phyloP scores from a whole-genome alignment of 1,139 yeast genomes.

The Taiozyma onychis region DNA sequence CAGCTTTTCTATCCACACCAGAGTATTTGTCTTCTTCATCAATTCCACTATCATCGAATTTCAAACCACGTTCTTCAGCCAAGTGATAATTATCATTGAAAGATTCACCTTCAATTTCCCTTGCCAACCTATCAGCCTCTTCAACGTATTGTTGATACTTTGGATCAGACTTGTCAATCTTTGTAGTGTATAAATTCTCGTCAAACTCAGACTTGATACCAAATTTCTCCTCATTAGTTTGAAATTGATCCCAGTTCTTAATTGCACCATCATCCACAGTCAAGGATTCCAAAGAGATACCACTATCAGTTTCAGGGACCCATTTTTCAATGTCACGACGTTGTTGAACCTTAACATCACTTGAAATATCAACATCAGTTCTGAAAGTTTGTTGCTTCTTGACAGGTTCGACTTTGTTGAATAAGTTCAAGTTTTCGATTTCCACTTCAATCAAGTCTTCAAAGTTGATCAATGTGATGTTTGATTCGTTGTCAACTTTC shows the following conservation, averaged over 20 bases:
- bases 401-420: constrained; percentile 15
- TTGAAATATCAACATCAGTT: constrained; percentile 82
- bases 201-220: constrained; percentile 86
- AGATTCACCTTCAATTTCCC: constrained; percentile 69
- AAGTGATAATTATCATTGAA: constrained; percentile 67
- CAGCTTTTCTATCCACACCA: constrained; percentile 56
- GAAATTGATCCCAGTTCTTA: constrained; percentile 87
- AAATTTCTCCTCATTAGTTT: constrained; percentile 80
- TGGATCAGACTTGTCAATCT: constrained; percentile 69
- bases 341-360: constrained; percentile 38
- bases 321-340: constrained; percentile 65
- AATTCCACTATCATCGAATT: constrained; percentile 74
- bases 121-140: constrained; percentile 74
- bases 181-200: constrained; percentile 86
- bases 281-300: constrained; percentile 29
- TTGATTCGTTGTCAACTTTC: constrained; percentile 10
- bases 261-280: constrained; percentile 37
- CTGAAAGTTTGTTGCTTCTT: constrained; percentile 39
- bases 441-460: constrained; percentile 62
- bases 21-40: constrained; percentile 97
- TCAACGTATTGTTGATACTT: constrained; percentile 60
- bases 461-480: constrained; percentile 41
- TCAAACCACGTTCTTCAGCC: constrained; percentile 79
- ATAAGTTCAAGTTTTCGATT: constrained; percentile 38
- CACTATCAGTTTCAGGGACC: constrained; percentile 58